Conservation (phyloP, 2,329 filamentous ascomycete species). For the Lasiodiplodia sp. region DNA sequence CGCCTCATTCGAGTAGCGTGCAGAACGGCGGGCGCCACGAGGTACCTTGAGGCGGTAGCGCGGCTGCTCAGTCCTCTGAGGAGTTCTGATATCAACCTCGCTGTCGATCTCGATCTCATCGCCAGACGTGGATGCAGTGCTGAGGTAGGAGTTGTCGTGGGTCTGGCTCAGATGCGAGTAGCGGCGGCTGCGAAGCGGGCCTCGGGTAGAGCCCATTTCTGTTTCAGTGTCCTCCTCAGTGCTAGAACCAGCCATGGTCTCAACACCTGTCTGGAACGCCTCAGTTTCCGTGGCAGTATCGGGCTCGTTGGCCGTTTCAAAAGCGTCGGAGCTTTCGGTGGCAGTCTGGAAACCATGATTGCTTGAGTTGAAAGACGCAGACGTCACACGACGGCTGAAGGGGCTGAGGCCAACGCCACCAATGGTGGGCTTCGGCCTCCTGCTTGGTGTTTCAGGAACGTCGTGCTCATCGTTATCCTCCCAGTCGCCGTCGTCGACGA, state of each 20-base stretch:
- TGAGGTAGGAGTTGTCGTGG: constrained; percentile 77
- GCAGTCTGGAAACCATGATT: constrained; percentile 81
- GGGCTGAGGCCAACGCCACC: constrained; percentile 36
- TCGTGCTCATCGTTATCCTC: constrained; percentile 76
- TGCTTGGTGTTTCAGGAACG: constrained; percentile 59
- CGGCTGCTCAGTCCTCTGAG: constrained; percentile 66
- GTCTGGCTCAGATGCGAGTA: constrained; percentile 52
- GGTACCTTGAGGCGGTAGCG: constrained; percentile 76
- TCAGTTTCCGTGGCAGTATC: constrained; percentile 82
- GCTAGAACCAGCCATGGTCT: constrained; percentile 73
- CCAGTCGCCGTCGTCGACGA: constrained; percentile 84
- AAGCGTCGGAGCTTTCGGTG: constrained; percentile 66
- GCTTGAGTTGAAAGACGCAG: constrained; percentile 48
- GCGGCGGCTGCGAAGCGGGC: constrained; percentile 45
- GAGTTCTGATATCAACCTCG: constrained; percentile 67
- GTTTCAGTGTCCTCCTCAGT: constrained; percentile 87
- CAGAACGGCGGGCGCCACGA: constrained; percentile 62
- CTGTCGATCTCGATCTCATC: constrained; percentile 74
- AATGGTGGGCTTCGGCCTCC: constrained; percentile 38
- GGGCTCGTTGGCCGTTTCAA: constrained; percentile 80
- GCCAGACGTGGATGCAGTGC: constrained; percentile 86
- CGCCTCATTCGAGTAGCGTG: constrained; percentile 62
- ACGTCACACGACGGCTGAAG: constrained; percentile 39
- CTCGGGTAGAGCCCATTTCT: constrained; percentile 60
- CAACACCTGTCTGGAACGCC: constrained; percentile 91